These are phyloP conservation scores for Monotropa hypopitys DNA, from an alignment of 179 eudicot genomes.

Conservation along the genomic window DNA sequence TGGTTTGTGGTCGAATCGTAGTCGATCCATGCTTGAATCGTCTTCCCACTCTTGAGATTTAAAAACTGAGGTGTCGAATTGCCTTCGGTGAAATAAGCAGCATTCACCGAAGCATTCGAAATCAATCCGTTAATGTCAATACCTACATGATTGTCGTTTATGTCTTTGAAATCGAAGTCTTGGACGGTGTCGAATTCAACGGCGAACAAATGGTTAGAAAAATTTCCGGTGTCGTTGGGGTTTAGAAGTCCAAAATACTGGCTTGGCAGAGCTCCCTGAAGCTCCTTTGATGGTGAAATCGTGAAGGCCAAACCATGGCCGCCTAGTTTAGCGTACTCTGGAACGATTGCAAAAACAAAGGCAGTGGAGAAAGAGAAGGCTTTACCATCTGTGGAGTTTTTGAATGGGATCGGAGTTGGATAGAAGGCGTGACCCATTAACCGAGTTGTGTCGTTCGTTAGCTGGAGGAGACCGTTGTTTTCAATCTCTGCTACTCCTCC, in stretches of 20 bases:
- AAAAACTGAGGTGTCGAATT: slow-evolving; percentile 20
- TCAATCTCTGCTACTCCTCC: slow-evolving; percentile 19
- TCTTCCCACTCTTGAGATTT: slow-evolving; percentile 31
- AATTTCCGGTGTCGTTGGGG: slow-evolving; percentile 27
- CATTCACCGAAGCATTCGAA: slow-evolving; percentile 27
- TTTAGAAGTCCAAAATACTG: slow-evolving; percentile 38
- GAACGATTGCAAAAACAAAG: slow-evolving; percentile 33
- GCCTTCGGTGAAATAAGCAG: slow-evolving; percentile 24
- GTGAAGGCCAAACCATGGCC: slow-evolving; percentile 46
- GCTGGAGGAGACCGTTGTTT: slow-evolving; percentile 15
- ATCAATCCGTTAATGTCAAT: slow-evolving; percentile 30
- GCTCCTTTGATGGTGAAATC: slow-evolving; percentile 19
- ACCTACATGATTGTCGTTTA: slow-evolving; percentile 52
- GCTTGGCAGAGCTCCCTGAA: slow-evolving; percentile 29
- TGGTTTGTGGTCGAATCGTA: slow-evolving; percentile 21
- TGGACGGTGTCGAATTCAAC: slow-evolving; percentile 49
- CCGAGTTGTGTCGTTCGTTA: slow-evolving; percentile 13
- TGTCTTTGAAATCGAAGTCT: slow-evolving; percentile 41
- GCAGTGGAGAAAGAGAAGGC: slow-evolving; percentile 19
- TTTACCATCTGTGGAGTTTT: slow-evolving; percentile 10
- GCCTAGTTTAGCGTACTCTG: slow-evolving; percentile 31
- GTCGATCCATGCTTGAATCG: slow-evolving; percentile 40
- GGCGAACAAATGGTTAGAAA: slow-evolving; percentile 40
- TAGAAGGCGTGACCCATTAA: slow-evolving; percentile 28
- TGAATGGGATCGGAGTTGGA: slow-evolving; percentile 20